Evolutionary conservation across 495 filamentous ascomycete genomes (phyloP).

Genomic region (Ramalina intermedia): DNA sequence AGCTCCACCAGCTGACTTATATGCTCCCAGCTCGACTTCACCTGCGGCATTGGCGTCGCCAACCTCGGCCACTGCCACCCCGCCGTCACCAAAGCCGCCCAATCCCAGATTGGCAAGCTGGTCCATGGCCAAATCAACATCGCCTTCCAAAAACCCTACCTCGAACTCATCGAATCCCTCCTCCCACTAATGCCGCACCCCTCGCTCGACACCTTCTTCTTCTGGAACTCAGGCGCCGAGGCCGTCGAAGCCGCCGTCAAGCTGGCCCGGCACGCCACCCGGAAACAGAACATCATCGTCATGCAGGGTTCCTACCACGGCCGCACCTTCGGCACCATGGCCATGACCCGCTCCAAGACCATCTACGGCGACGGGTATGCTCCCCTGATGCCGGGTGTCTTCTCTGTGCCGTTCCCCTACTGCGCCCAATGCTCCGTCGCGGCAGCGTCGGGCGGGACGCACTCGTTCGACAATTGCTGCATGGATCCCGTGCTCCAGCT

Average conservation of each 20-base stretch:
- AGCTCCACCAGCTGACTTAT: neutral
- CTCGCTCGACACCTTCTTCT: slow-evolving; percentile 12
- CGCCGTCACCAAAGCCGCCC: slow-evolving; percentile 10
- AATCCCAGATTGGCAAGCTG: slow-evolving; percentile 8
- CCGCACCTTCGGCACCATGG: slow-evolving; percentile 13
- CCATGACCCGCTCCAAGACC: slow-evolving; percentile 14
- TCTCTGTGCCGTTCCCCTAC: slow-evolving; percentile 8
- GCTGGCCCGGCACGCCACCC: slow-evolving; percentile 29
- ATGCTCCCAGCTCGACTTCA: slow-evolving; percentile 5
- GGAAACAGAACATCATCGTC: slow-evolving; percentile 13
- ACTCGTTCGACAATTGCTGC: slow-evolving; percentile 15
- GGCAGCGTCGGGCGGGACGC: neutral
- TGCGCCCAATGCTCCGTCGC: slow-evolving; percentile 9
- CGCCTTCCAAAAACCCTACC: slow-evolving; percentile 14
- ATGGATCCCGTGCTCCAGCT: slow-evolving; percentile 11
- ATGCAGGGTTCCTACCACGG: slow-evolving; percentile 14
- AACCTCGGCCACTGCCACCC: slow-evolving; percentile 13
- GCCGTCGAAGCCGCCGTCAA: slow-evolving; percentile 46
- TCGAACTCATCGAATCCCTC: slow-evolving; percentile 5
- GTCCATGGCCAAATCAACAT: slow-evolving; percentile 14
- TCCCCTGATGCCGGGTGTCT: slow-evolving; percentile 16
- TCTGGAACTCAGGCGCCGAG: slow-evolving; percentile 24
- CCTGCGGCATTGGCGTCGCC: slow-evolving; percentile 11
- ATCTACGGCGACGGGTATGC: slow-evolving; percentile 15
- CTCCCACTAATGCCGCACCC: slow-evolving; percentile 12